These are phyloP conservation scores for Eucalyptus victrix DNA, from an alignment of 345 rosid genomes.

Conservation along the genomic window DNA sequence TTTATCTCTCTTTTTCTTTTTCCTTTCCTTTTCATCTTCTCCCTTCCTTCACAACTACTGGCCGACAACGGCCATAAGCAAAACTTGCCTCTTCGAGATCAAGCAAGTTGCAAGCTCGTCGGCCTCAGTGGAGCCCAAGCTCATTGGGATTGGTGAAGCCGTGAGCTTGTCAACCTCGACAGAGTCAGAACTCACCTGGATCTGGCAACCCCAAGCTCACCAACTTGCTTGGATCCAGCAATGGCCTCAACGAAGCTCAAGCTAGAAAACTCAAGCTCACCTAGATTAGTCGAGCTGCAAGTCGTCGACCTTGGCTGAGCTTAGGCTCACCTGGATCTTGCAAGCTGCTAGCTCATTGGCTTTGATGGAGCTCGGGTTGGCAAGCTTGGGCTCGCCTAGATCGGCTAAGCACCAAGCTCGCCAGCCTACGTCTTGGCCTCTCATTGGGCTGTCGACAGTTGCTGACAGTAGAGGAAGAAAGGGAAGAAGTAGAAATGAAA, in stretches of 20 bases:
- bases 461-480: rapidly evolving
- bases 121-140: too few species aligned
- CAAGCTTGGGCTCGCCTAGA: too few species aligned
- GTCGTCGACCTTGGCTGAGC: rapidly evolving
- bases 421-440: too few species aligned
- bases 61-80: rapidly evolving
- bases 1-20: too few species aligned
- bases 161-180: rapidly evolving
- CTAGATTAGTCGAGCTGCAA: rapidly evolving
- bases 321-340: too few species aligned
- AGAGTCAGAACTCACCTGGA: rapidly evolving
- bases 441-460: rapidly evolving
- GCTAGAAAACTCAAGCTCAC: rapidly evolving
- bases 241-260: rapidly evolving
- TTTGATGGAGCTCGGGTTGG: too few species aligned
- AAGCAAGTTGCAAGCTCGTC: too few species aligned
- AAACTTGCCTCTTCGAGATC: too few species aligned
- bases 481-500: too few species aligned
- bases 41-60: rapidly evolving
- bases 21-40: too few species aligned
- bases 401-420: rapidly evolving
- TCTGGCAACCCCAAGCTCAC: too few species aligned
- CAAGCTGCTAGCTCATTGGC: rapidly evolving
- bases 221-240: too few species aligned
- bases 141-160: rapidly evolving